Conservation (phyloP, 441 rosid species). For the Croton laevigatus region DNA sequence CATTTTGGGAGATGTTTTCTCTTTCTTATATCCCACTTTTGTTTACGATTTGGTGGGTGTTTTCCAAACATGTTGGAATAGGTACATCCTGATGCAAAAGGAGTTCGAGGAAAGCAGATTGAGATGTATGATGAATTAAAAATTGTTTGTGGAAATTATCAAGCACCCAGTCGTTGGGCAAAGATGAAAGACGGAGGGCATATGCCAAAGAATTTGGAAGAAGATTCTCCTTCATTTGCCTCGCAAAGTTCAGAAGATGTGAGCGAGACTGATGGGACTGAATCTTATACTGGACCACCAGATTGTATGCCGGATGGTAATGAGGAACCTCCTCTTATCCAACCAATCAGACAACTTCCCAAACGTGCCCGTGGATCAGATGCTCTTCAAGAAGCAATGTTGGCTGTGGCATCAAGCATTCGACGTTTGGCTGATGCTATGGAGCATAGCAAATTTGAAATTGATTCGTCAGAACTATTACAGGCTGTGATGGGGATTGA, state of each 20-base stretch:
- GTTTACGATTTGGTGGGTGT: conserved; percentile 8
- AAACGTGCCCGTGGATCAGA: conserved; percentile 57
- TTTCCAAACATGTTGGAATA: conserved; percentile 30
- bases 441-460: conserved; percentile 49
- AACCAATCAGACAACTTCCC: conserved; percentile 50
- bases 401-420: conserved; percentile 67
- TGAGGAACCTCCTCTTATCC: conserved; percentile 58
- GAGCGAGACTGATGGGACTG: conserved; percentile 80
- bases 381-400: conserved; percentile 67
- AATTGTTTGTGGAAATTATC: conserved; percentile 80
- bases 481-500: conserved; percentile 81
- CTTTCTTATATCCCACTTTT: background rate
- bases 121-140: conserved; percentile 84
- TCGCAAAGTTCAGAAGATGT: conserved; percentile 60
- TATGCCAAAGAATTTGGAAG: conserved; percentile 51
- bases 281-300: conserved; percentile 54
- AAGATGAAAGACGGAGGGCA: conserved; percentile 62
- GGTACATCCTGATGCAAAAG: conserved; percentile 78
- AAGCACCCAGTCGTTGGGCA: conserved; percentile 64
- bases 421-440: conserved; percentile 68
- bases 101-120: conserved; percentile 73
- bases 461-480: conserved; percentile 59
- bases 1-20: background rate
- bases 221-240: conserved; percentile 61
- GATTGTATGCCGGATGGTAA: conserved; percentile 48